phyloP scores from a whole-genome alignment of 257 asterid species.

The Solanum pinnatisectum region DNA sequence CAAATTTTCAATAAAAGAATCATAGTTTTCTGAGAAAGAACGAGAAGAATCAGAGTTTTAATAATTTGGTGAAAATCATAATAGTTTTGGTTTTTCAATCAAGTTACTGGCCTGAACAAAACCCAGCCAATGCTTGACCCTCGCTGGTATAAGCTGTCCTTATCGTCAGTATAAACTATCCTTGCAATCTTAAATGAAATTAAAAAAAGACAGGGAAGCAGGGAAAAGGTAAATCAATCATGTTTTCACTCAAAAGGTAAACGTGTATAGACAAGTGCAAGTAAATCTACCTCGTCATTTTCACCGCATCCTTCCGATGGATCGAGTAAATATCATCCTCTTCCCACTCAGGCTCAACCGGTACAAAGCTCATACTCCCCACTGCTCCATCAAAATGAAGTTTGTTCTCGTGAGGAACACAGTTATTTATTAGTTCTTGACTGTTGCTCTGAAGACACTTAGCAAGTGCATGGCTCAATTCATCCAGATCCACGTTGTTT shows the following conservation, averaged over 20 bases:
- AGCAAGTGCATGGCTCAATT: neutral
- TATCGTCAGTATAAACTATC: neutral
- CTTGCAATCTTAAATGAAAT: neutral
- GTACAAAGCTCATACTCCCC: conserved; percentile 21
- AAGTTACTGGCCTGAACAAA: neutral
- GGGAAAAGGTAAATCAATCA: neutral
- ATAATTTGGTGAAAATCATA: neutral
- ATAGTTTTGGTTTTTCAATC: neutral
- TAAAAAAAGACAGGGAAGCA: neutral
- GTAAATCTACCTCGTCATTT: conserved; percentile 48
- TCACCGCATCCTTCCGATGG: conserved; percentile 71
- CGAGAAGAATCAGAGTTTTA: neutral
- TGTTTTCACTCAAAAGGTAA: neutral
- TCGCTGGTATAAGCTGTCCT: neutral
- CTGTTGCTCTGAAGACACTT: neutral
- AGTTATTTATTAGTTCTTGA: conserved; percentile 1
- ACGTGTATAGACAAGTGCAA: neutral
- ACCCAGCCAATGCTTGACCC: neutral
- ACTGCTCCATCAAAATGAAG: conserved; percentile 6
- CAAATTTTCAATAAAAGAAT: neutral
- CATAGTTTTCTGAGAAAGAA: neutral
- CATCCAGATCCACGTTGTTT: conserved; percentile 5
- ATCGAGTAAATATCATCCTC: conserved; percentile 70
- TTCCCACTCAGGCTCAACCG: conserved; percentile 70
- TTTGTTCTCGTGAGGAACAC: neutral